These are phyloP conservation scores for Baeospora myosura DNA, from an alignment of 1,284 basidiomycete species.

Conservation along the genomic window DNA sequence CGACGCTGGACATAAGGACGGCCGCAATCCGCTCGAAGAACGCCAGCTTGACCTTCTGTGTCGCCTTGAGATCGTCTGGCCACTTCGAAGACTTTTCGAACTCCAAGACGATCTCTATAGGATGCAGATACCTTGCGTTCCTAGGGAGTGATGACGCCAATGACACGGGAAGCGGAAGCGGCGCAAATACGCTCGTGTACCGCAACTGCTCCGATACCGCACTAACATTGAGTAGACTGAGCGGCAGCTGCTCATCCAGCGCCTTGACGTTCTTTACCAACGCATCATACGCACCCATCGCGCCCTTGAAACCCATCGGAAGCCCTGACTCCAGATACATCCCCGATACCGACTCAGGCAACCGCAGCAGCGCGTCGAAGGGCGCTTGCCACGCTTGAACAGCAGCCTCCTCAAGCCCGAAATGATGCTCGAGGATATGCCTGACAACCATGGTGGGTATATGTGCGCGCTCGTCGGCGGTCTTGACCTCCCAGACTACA, in stretches of 20 bases:
- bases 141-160: constrained; percentile 40
- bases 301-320: constrained; percentile 67
- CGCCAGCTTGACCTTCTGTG: constrained; percentile 94
- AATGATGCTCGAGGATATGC: constrained; percentile 73
- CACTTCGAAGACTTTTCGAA: constrained; percentile 90
- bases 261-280: constrained; percentile 75
- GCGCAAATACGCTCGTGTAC: constrained; percentile 78
- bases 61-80: constrained; percentile 91
- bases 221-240: constrained; percentile 72
- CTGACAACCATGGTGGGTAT: constrained; percentile 73
- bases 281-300: constrained; percentile 74
- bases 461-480: constrained; percentile 68
- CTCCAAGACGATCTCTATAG: constrained; percentile 72
- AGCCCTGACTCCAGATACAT: constrained; percentile 41
- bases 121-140: constrained; percentile 59
- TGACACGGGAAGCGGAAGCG: constrained; percentile 46
- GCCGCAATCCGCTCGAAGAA: constrained; percentile 77
- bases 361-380: constrained; percentile 63
- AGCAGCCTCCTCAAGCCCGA: constrained; percentile 47
- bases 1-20: constrained; percentile 46
- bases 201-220: constrained; percentile 73
- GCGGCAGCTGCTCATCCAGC: constrained; percentile 74
- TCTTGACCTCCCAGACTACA: constrained; percentile 86
- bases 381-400: constrained; percentile 54
- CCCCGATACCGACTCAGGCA: constrained; percentile 52